Conservation (phyloP, 331 rosid genomes). For the Dryas integrifolia region DNA sequence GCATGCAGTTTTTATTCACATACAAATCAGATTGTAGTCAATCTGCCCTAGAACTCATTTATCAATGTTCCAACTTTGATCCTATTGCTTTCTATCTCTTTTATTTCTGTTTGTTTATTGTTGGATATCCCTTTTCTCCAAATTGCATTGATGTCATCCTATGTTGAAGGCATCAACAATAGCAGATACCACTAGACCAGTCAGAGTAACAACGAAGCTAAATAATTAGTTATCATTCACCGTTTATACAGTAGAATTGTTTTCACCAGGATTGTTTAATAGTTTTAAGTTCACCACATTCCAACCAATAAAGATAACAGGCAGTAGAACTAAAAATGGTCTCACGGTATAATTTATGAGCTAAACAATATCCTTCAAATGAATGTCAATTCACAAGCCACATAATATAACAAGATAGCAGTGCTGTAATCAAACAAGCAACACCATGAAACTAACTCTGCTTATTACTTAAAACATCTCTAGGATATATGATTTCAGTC, state of each 20-base stretch:
- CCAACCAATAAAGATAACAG: background rate
- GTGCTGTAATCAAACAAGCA: constrained; percentile 5
- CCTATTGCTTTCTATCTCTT: constrained; percentile 1
- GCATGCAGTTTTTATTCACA: background rate
- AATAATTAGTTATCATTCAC: background rate
- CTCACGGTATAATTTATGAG: background rate
- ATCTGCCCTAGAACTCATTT: background rate
- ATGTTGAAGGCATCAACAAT: background rate
- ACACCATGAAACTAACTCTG: background rate
- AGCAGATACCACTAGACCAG: background rate
- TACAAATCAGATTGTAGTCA: background rate
- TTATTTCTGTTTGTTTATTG: background rate
- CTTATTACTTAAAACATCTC: background rate
- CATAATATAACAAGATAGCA: background rate
- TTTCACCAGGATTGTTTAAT: background rate
- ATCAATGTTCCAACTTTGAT: background rate
- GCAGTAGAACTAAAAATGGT: background rate
- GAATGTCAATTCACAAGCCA: constrained; percentile 8
- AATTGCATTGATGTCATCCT: background rate
- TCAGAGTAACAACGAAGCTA: constrained; percentile 2
- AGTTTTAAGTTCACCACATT: background rate
- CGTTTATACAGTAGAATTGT: background rate
- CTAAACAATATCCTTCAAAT: constrained; percentile 3
- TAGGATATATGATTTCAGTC: constrained; percentile 3
- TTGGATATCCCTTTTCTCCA: background rate